A percentile compares a stretch with the other conserved stretches of the same genome.
These are phyloP conservation scores for Phanerochaete carnosa DNA, from an alignment of 768 basidiomycete species.

Conservation along the genomic window DNA sequence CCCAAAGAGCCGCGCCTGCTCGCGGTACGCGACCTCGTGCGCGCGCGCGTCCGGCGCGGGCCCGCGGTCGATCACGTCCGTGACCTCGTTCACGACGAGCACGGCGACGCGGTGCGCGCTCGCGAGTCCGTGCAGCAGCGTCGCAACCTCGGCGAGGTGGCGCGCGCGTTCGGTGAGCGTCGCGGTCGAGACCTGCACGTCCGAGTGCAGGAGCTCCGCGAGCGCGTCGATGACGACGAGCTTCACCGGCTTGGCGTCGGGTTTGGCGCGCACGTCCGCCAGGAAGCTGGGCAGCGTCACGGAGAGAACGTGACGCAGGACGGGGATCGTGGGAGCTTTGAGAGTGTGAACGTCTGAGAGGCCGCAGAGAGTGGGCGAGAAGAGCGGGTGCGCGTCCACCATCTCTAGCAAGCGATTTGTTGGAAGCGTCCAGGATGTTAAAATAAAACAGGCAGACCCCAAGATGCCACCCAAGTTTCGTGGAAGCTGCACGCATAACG, in stretches of 20 bases:
- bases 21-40: conserved; percentile 54
- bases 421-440: conserved; percentile 66
- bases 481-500: conserved; percentile 75
- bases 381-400: conserved; percentile 42
- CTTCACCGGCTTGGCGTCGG: conserved; percentile 55
- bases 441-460: conserved; percentile 76
- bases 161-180: conserved; percentile 73
- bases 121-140: conserved; percentile 70
- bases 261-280: conserved; percentile 25
- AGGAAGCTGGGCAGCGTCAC: conserved; percentile 53
- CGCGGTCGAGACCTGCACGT: conserved; percentile 52
- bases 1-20: conserved; percentile 76
- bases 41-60: neutral
- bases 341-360: conserved; percentile 63
- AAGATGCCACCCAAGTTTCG: conserved; percentile 48
- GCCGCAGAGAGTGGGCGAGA: conserved; percentile 40
- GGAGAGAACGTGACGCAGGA: conserved; percentile 53
- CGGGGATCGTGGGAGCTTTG: conserved; percentile 49
- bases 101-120: conserved; percentile 62
- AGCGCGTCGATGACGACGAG: conserved; percentile 87
- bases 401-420: conserved; percentile 71
- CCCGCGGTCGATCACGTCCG: conserved; percentile 62
- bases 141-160: conserved; percentile 62
- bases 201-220: conserved; percentile 76
- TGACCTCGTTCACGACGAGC: conserved; percentile 86